phyloP scores from a whole-genome alignment of 192 early-diverging fungal genomes.

The Umbelopsis vinacea region DNA sequence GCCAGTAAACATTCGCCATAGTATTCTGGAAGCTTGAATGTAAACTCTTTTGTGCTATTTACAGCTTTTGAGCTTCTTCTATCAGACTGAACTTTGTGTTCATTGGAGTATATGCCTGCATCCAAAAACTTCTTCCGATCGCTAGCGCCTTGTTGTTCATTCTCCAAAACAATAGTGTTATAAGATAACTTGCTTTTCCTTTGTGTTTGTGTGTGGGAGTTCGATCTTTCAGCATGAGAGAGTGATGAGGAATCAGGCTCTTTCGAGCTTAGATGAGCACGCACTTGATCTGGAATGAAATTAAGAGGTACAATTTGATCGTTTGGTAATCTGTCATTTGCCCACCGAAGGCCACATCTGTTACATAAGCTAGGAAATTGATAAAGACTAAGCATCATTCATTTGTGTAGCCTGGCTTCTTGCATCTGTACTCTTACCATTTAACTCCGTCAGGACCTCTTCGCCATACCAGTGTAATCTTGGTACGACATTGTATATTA shows the following conservation, averaged over 20 bases:
- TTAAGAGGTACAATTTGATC: background rate
- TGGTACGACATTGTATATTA: background rate
- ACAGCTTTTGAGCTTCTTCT: background rate
- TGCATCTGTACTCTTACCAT: background rate
- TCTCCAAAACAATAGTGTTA: background rate
- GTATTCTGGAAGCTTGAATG: constrained; percentile 65
- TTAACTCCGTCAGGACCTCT: background rate
- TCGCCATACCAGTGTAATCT: background rate
- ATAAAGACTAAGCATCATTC: background rate
- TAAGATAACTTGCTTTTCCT: background rate
- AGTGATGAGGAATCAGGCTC: background rate
- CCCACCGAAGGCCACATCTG: constrained; percentile 33
- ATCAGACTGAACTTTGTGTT: constrained; percentile 29
- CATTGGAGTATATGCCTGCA: constrained; percentile 56
- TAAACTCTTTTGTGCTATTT: constrained; percentile 30
- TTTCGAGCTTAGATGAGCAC: background rate
- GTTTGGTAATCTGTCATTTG: background rate
- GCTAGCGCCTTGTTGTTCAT: constrained; percentile 9
- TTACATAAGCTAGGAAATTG: constrained; percentile 27
- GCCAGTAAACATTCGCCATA: constrained; percentile 61
- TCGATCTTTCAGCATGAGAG: background rate
- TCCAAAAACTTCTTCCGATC: constrained; percentile 52
- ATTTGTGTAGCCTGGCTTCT: too few relatives aligned
- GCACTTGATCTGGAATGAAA: background rate
- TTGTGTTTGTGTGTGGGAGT: background rate